Conservation (phyloP, 2,329 filamentous ascomycete genomes). For the Epichloe bromicola region DNA sequence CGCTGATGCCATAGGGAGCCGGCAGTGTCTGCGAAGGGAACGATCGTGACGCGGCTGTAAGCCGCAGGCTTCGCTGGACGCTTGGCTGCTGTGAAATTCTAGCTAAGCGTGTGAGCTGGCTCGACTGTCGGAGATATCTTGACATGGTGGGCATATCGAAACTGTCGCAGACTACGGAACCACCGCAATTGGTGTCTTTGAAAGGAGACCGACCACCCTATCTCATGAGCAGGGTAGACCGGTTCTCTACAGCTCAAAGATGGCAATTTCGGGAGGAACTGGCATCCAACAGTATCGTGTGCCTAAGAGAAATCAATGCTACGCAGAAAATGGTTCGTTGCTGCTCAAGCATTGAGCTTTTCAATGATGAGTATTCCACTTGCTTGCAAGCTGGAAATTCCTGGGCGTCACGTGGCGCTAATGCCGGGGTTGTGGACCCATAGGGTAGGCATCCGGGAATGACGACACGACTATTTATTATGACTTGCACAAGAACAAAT, state of each 20-base stretch:
- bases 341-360: slow-evolving; percentile 10
- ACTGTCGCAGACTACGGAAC: slow-evolving; percentile 21
- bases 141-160: slow-evolving; percentile 38
- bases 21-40: slow-evolving; percentile 22
- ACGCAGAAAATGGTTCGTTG: not conserved
- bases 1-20: slow-evolving; percentile 22
- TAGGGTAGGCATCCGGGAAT: not conserved
- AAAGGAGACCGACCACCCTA: slow-evolving; percentile 15
- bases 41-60: slow-evolving; percentile 18
- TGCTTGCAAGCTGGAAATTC: slow-evolving; percentile 17
- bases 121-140: slow-evolving; percentile 51
- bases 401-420: slow-evolving; percentile 17
- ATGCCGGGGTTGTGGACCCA: slow-evolving; percentile 4
- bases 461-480: not conserved
- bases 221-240: slow-evolving; percentile 20
- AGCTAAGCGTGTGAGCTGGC: slow-evolving; percentile 50
- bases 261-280: not conserved
- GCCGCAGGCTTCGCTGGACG: slow-evolving; percentile 31
- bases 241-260: slow-evolving; percentile 7
- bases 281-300: slow-evolving; percentile 13
- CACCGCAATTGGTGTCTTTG: slow-evolving; percentile 17
- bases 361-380: slow-evolving; percentile 13
- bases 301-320: slow-evolving; percentile 5
- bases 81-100: slow-evolving; percentile 41
- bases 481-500: not conserved